phyloP scores from a whole-genome alignment of 1,284 basidiomycete genomes.

The Cryptococcus amylolentus region DNA sequence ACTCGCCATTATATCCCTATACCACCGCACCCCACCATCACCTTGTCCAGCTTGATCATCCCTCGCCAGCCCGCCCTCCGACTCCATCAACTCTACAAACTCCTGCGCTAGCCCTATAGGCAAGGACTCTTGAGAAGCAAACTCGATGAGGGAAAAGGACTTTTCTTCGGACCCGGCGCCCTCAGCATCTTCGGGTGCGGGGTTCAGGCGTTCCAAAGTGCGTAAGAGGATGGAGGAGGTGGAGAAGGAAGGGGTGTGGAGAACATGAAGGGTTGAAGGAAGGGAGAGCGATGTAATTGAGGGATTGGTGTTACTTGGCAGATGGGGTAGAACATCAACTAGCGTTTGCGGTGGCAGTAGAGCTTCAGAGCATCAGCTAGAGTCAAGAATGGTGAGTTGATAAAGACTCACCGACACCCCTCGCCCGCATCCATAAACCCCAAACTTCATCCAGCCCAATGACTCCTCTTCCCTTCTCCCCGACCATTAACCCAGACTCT shows the following conservation, averaged over 20 bases:
- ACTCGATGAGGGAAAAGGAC: constrained; percentile 53
- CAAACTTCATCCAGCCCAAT: constrained; percentile 55
- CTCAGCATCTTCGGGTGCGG: background rate
- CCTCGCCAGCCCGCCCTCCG: constrained; percentile 59
- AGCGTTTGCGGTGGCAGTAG: constrained; percentile 84
- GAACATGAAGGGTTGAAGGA: constrained; percentile 67
- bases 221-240: constrained; percentile 63
- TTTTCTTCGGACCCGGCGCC: constrained; percentile 18
- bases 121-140: constrained; percentile 65
- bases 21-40: constrained; percentile 61
- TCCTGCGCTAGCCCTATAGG: constrained; percentile 68
- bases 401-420: constrained; percentile 74
- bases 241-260: constrained; percentile 76
- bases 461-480: background rate
- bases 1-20: constrained; percentile 63
- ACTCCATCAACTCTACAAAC: constrained; percentile 69
- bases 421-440: constrained; percentile 94
- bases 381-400: constrained; percentile 1
- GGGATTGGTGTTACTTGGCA: constrained; percentile 66
- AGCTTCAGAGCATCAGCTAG: constrained; percentile 52
- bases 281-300: constrained; percentile 67
- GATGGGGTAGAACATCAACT: constrained; percentile 64
- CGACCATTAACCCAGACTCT: background rate
- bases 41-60: constrained; percentile 60
- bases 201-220: constrained; percentile 56